Evolutionary conservation across 179 eudicot genomes (phyloP).

Genomic region (Beta lomatogona): DNA sequence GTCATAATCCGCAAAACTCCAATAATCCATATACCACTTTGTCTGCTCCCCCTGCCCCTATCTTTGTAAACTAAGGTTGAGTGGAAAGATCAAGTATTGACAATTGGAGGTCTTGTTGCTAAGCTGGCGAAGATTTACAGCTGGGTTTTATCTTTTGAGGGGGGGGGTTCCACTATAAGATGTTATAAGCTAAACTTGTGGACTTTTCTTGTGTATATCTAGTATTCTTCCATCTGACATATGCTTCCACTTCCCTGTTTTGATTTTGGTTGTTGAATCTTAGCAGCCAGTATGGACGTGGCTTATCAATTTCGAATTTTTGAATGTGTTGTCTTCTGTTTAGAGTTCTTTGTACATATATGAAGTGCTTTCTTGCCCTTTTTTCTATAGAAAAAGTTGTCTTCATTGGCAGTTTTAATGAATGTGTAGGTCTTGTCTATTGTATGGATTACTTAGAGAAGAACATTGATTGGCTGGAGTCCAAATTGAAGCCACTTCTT

Average conservation of each 20-base stretch:
- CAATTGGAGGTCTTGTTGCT: neutral
- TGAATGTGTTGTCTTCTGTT: neutral
- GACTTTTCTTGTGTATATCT: neutral
- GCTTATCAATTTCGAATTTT: neutral
- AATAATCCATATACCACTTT: neutral
- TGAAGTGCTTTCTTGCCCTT: neutral
- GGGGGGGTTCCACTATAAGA: neutral
- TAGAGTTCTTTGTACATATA: too few species aligned
- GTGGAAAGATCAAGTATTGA: conserved; percentile 7
- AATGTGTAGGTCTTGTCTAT: conserved; percentile 75
- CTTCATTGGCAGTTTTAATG: conserved; percentile 16
- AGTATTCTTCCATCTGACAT: neutral
- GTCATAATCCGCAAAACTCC: neutral
- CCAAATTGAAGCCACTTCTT: conserved; percentile 83
- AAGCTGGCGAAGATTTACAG: neutral
- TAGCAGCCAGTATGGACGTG: neutral
- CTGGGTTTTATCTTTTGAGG: neutral
- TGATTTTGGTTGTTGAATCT: neutral
- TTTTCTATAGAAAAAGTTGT: conserved; percentile 7
- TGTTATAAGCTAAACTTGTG: neutral
- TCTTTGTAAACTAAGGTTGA: neutral
- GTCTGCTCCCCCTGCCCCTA: neutral
- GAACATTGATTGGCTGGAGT: conserved; percentile 90
- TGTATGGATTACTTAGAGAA: conserved; percentile 99
- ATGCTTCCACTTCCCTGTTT: neutral